phyloP scores from a whole-genome alignment of 176 grass and related monocot genomes.

The Bonia amplexicaulis region DNA sequence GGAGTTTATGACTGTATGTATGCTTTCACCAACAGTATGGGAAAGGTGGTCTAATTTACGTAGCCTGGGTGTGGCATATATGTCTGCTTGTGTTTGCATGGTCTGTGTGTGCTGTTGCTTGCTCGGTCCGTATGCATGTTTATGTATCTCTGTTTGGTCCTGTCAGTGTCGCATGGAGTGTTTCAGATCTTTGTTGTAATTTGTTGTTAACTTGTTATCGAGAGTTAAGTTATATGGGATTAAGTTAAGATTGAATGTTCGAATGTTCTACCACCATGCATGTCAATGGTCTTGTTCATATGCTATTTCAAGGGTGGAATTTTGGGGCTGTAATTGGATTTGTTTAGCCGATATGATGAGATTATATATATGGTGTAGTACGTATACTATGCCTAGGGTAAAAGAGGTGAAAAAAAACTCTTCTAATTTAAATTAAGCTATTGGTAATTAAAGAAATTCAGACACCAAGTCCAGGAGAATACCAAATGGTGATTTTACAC shows the following conservation, averaged over 20 bases:
- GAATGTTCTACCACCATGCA: neutral
- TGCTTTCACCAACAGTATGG: neutral
- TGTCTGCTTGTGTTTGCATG: neutral
- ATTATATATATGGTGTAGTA: neutral
- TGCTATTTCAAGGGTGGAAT: neutral
- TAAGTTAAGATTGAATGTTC: neutral
- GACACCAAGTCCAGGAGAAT: neutral
- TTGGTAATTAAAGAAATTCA: neutral
- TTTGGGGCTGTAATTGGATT: neutral
- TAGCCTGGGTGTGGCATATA: neutral
- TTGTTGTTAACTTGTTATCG: neutral
- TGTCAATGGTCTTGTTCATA: neutral
- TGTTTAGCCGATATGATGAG: neutral
- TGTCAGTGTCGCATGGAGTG: neutral
- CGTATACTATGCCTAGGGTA: neutral
- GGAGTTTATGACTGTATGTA: neutral
- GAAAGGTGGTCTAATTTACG: conserved; percentile 20
- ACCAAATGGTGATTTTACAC: neutral
- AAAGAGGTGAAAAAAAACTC: neutral
- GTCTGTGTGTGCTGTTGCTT: neutral
- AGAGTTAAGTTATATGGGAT: neutral
- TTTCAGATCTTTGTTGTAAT: neutral
- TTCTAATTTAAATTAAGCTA: neutral
- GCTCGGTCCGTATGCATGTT: neutral
- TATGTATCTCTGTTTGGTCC: neutral